Evolutionary conservation across 306 rosid species (phyloP).

Genomic region (Psophocarpus tetragonolobus): DNA sequence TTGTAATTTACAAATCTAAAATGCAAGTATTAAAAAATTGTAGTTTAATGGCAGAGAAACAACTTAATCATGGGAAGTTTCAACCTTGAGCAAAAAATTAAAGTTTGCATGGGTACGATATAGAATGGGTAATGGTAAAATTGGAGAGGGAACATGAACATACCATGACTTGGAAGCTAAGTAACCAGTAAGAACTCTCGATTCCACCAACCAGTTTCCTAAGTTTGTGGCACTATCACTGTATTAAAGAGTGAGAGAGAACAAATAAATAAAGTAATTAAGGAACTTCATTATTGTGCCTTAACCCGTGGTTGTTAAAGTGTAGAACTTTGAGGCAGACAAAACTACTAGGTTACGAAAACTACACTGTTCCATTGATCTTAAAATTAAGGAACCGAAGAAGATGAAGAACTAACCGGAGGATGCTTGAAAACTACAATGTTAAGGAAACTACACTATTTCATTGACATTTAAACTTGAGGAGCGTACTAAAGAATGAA

Average conservation of each 20-base stretch:
- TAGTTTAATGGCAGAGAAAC: neutral
- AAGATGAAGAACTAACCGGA: neutral
- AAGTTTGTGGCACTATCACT: neutral
- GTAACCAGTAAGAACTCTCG: neutral
- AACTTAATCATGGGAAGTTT: neutral
- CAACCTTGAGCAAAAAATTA: neutral
- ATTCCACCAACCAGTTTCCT: neutral
- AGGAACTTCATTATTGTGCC: neutral
- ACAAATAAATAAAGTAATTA: neutral
- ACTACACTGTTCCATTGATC: neutral
- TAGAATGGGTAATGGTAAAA: neutral
- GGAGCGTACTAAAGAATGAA: neutral
- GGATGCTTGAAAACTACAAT: neutral
- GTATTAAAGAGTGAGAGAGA: neutral
- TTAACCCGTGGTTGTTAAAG: neutral
- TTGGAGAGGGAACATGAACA: neutral
- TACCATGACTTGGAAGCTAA: constrained; percentile 14
- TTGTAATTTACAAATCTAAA: neutral
- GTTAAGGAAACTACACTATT: neutral
- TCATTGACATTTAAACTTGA: neutral
- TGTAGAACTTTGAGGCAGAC: neutral
- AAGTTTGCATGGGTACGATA: neutral
- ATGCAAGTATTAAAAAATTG: neutral
- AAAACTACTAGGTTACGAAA: neutral
- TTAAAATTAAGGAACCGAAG: neutral